Evolutionary conservation across 2,329 filamentous ascomycete species (phyloP).

Genomic region (Colletotrichum caudatum): DNA sequence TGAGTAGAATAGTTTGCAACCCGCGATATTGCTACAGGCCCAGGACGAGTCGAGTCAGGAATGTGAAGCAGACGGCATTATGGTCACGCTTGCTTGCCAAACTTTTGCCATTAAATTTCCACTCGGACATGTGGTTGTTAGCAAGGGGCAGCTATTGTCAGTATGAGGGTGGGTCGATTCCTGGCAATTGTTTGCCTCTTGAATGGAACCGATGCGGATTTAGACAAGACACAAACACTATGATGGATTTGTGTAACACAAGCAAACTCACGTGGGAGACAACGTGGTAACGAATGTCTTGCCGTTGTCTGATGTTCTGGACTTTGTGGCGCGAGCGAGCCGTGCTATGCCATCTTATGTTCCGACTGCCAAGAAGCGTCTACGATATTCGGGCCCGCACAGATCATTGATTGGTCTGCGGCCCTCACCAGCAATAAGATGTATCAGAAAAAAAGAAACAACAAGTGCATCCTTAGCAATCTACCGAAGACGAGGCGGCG

Average conservation of each 20-base stretch:
- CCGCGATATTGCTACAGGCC: not conserved
- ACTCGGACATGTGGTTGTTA: not conserved
- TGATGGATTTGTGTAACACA: conserved; percentile 5
- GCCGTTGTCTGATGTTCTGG: not conserved
- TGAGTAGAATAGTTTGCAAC: not conserved
- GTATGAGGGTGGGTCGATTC: conserved; percentile 19
- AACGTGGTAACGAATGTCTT: not conserved
- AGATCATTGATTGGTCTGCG: not conserved
- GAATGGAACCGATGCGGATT: not conserved
- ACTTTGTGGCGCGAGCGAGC: conserved; percentile 16
- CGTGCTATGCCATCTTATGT: not conserved
- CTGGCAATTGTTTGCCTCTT: conserved; percentile 14
- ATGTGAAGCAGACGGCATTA: not conserved
- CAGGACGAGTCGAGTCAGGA: not conserved
- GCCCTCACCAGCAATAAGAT: not conserved
- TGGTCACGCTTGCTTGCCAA: not conserved
- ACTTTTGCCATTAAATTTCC: not conserved
- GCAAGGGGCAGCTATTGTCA: not conserved
- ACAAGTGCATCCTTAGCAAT: conserved; percentile 21
- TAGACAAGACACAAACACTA: not conserved
- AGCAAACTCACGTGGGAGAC: conserved; percentile 1
- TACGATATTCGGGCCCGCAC: not conserved
- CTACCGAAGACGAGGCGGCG: conserved; percentile 20
- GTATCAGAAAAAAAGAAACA: not conserved
- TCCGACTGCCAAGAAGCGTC: conserved; percentile 28